A percentile compares a stretch with the other conserved stretches of the same genome.
phyloP scores from a whole-genome alignment of 805 yeast species.

The Wickerhamiella kazuoi region DNA sequence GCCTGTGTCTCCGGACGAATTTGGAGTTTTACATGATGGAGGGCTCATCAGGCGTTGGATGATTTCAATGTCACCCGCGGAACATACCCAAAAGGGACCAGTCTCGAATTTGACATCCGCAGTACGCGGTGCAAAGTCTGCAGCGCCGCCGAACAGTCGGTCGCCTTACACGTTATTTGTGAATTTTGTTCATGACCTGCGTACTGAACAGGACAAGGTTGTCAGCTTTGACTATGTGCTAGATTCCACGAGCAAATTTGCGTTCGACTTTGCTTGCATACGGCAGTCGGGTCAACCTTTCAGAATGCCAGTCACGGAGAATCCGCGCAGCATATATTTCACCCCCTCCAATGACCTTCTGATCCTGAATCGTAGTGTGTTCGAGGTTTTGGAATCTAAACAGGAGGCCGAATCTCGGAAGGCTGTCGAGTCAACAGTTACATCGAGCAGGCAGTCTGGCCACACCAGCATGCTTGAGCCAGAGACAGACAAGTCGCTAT shows the following conservation, averaged over 20 bases:
- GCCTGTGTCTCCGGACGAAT: slow-evolving; percentile 46
- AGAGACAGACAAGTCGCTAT: not conserved
- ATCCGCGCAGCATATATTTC: slow-evolving; percentile 43
- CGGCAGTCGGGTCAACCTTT: slow-evolving; percentile 80
- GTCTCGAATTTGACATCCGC: slow-evolving; percentile 8
- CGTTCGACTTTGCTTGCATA: slow-evolving; percentile 65
- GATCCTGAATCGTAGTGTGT: slow-evolving; percentile 10
- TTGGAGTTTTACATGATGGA: slow-evolving; percentile 65
- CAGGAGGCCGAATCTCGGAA: too few species aligned
- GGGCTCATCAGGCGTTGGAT: slow-evolving; percentile 67
- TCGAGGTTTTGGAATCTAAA: not conserved
- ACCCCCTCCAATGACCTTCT: slow-evolving; percentile 32
- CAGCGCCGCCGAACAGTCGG: slow-evolving; percentile 12
- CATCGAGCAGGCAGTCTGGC: not conserved
- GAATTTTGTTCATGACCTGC: slow-evolving; percentile 54
- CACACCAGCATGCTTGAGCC: not conserved
- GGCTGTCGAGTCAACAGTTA: too few species aligned
- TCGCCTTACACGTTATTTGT: slow-evolving; percentile 40
- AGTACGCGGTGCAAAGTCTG: slow-evolving; percentile 1
- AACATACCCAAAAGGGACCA: slow-evolving; percentile 4
- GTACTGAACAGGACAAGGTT: slow-evolving; percentile 64
- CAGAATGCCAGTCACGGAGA: slow-evolving; percentile 55
- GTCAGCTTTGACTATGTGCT: slow-evolving; percentile 74
- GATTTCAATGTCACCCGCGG: slow-evolving; percentile 18
- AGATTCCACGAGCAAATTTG: slow-evolving; percentile 27